A percentile compares a stretch with the other conserved stretches of the same genome.
Evolutionary conservation across 148 eudicot genomes (phyloP).

Genomic region (Dysphania ambrosioides): DNA sequence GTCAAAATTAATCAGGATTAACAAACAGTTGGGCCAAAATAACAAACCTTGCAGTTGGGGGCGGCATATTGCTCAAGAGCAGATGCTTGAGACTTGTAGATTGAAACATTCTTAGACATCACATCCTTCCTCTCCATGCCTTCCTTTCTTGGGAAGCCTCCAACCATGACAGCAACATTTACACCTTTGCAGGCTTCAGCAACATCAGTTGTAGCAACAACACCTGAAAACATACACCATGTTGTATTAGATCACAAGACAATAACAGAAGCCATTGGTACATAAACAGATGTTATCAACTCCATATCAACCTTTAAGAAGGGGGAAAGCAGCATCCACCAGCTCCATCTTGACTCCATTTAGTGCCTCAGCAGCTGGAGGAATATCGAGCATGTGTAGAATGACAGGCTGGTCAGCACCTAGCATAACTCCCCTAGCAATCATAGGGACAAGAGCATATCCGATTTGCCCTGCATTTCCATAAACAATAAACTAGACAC

Average conservation of each 20-base stretch:
- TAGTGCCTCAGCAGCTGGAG: constrained; percentile 90
- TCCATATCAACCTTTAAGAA: constrained; percentile 57
- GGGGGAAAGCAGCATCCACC: constrained; percentile 94
- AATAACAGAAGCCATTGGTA: neutral
- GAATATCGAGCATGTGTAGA: constrained; percentile 91
- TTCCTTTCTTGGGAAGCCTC: constrained; percentile 95
- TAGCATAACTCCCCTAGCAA: constrained; percentile 91
- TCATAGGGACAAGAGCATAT: constrained; percentile 89
- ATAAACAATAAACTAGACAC: neutral
- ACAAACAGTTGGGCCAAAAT: neutral
- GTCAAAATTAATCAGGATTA: constrained; percentile 25
- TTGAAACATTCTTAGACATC: constrained; percentile 90
- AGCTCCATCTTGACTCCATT: constrained; percentile 93
- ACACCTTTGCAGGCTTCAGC: constrained; percentile 91
- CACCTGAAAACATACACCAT: constrained; percentile 40
- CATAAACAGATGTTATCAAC: neutral
- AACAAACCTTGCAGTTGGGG: constrained; percentile 86
- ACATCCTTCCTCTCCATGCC: constrained; percentile 98
- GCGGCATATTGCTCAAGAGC: constrained; percentile 97
- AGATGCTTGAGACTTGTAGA: constrained; percentile 92
- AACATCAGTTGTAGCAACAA: constrained; percentile 85
- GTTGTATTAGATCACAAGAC: neutral
- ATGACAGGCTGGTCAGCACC: constrained; percentile 86
- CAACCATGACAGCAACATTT: constrained; percentile 89
- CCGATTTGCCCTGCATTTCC: constrained; percentile 36